Base-by-base conservation (phyloP, 2,329 filamentous ascomycete species). In the Leptosphaerulina australis region DNA sequence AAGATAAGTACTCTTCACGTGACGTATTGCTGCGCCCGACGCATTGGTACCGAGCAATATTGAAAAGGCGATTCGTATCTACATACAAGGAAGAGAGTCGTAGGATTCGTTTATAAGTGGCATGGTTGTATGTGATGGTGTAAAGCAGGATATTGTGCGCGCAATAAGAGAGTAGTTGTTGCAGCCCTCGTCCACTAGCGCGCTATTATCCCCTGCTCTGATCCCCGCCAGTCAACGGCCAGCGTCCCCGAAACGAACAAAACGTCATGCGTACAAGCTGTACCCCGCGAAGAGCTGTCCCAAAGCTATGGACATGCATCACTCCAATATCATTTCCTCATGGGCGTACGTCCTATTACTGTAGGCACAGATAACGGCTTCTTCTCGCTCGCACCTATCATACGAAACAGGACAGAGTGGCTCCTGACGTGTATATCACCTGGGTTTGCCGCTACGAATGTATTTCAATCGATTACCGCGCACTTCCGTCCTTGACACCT, bases 21-120 rank as follows among this genome's bases (percentile, higher is more conserved):
- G 29, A 31, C 28, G 22, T 20, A 2, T 24, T 14, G 4, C 12
- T 18, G 44, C 28, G 46, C 50, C n/a, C 39, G 35, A 55, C 50
- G 55, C 52, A 46, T 52, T 60, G 33, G 87, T 89, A 67, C 90
- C 87, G 89, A 84, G 53, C 85, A 79, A 66, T 38, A 53, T 52
- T 31, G 18, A 51, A 49, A 28, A 31, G 22, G 14, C 35, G 22
- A 60, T 30, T 59, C 53, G 53, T 25, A 2, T 35, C n/a, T 20
- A 65, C 83, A 60, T 82, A 91, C 89, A 93, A 38, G 90, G 89
- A 17, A 95, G 84, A 17, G 88, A 90, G 69, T 94, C 89, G 75
- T 91, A 87, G 55, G 87, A 82, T 70, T 84, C 83, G 56, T 83
- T 83, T 55, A 87, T 84, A 52, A 88, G 79, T 55, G 87, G 82